These are phyloP conservation scores for Clonostachys rosea DNA, from an alignment of 2,329 filamentous ascomycete genomes.

Conservation along the genomic window DNA sequence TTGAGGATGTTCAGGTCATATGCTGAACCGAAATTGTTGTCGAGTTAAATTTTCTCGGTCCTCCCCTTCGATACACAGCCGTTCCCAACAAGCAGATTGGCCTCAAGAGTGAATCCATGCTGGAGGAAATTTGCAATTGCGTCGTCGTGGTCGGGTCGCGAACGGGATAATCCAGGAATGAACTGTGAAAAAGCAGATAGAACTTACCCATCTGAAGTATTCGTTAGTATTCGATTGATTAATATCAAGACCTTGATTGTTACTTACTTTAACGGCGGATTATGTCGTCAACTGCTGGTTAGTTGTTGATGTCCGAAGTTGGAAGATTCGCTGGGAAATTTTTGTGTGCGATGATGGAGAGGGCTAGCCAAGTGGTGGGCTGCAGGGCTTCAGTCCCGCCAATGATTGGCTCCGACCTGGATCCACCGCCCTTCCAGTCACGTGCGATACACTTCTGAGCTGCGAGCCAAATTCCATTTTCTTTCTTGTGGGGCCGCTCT, in stretches of 20 bases:
- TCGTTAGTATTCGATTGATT: conserved; percentile 26
- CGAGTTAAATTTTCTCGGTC: too few relatives aligned
- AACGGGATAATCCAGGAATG: too few relatives aligned
- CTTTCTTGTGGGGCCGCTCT: too few relatives aligned
- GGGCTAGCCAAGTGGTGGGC: conserved; percentile 23
- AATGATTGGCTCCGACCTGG: conserved; percentile 20
- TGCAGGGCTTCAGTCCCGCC: conserved; percentile 28
- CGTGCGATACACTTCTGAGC: conserved; percentile 8
- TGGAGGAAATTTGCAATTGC: too few relatives aligned
- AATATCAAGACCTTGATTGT: neutral
- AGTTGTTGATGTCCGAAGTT: conserved; percentile 33
- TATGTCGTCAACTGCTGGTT: conserved; percentile 37
- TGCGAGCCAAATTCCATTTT: neutral
- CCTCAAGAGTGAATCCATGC: too few relatives aligned
- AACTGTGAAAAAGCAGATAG: conserved; percentile 7
- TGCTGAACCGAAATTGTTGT: too few relatives aligned
- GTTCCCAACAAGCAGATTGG: too few relatives aligned
- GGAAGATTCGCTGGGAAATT: conserved; percentile 27
- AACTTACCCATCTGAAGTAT: conserved; percentile 56
- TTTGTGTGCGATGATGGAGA: conserved; percentile 36
- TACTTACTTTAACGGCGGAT: conserved; percentile 46
- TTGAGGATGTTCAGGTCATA: too few relatives aligned
- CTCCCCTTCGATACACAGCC: too few relatives aligned
- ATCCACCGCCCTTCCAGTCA: conserved; percentile 12
- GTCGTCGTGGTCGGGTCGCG: too few relatives aligned